These are phyloP conservation scores for Tulasnella sp. DNA, from an alignment of 768 basidiomycete species.

Conservation along the genomic window DNA sequence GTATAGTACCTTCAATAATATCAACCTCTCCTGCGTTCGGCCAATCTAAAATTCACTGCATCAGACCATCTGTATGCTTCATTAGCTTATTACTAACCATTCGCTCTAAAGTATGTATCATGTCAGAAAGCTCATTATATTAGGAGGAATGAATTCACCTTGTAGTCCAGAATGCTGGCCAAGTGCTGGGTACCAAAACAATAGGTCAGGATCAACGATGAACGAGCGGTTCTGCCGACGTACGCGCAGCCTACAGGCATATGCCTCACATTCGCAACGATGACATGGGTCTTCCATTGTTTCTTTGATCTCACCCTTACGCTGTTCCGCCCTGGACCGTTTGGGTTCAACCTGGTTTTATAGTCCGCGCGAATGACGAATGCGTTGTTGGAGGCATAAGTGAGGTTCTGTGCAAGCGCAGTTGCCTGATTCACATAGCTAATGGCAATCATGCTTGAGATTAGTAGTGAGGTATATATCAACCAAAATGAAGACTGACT, in stretches of 20 bases:
- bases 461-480: not conserved
- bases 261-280: conserved; percentile 40
- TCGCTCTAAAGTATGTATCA: not conserved
- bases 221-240: not conserved
- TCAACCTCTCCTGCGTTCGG: conserved; percentile 18
- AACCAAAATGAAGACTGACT: conserved; percentile 13
- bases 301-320: conserved; percentile 43
- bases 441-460: not conserved
- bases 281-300: conserved; percentile 39
- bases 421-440: conserved; percentile 15
- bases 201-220: not conserved
- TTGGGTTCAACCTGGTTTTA: conserved; percentile 34
- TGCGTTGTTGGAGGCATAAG: conserved; percentile 36
- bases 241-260: conserved; percentile 33
- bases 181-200: conserved; percentile 8
- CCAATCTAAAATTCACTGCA: not conserved
- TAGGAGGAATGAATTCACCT: not conserved
- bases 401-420: conserved; percentile 32
- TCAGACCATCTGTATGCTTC: not conserved
- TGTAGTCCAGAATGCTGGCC: conserved; percentile 19
- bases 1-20: conserved; percentile 23
- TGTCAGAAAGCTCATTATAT: too few species aligned
- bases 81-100: not conserved
- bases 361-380: conserved; percentile 41
- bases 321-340: conserved; percentile 44